phyloP scores from a whole-genome alignment of 108 stramenopile species.

The Phaeodactylum tricornutum region DNA sequence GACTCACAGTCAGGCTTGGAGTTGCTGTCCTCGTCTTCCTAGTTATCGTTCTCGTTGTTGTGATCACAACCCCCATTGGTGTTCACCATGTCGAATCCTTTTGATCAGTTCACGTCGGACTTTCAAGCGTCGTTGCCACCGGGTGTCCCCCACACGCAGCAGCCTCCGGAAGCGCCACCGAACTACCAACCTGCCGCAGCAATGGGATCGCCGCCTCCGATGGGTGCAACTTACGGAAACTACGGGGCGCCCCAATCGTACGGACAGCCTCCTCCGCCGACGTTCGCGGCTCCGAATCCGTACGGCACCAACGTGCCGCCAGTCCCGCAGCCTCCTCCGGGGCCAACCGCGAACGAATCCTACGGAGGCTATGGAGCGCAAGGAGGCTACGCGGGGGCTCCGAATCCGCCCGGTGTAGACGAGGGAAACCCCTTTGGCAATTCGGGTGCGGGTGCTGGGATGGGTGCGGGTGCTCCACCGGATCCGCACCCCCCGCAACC shows the following conservation, averaged over 20 bases:
- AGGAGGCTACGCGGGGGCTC: not conserved
- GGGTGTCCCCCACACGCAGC: constrained; percentile 11
- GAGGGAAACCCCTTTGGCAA: constrained; percentile 22
- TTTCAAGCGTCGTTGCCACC: constrained; percentile 41
- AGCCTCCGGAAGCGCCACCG: constrained; percentile 17
- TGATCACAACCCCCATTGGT: no score
- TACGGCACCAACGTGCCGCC: not conserved
- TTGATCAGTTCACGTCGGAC: constrained; percentile 72
- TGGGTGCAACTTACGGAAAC: constrained; percentile 6
- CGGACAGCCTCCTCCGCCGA: constrained; percentile 6
- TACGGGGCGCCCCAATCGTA: constrained; percentile 4
- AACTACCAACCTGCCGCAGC: constrained; percentile 18
- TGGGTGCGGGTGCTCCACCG: constrained; percentile 5
- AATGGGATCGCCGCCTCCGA: constrained; percentile 15
- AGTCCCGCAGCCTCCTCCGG: constrained; percentile 11
- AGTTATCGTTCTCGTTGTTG: no score
- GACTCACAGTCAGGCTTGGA: no score
- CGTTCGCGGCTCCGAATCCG: constrained; percentile 3
- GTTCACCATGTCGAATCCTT: no score
- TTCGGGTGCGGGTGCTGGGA: no score
- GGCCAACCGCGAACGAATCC: not conserved
- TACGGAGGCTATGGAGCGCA: constrained; percentile 2
- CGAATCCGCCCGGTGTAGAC: constrained; percentile 9
- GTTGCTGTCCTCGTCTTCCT: no score
- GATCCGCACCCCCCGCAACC: constrained; percentile 3